phyloP scores from a whole-genome alignment of 164 flowering plant genomes.

The Sextonia rubra region DNA sequence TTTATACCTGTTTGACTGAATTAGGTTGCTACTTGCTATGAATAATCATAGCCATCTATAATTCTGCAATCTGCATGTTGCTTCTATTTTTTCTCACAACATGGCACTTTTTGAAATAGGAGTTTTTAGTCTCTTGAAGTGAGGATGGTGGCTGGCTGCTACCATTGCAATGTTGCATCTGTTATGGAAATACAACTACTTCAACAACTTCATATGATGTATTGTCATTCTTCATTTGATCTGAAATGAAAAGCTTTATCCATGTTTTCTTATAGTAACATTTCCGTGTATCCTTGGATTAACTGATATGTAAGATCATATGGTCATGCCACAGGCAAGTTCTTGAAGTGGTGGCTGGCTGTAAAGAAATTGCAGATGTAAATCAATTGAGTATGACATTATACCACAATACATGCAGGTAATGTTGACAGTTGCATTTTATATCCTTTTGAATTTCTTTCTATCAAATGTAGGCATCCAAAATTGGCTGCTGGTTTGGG shows the following conservation, averaged over 20 bases:
- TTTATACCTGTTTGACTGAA: too few species aligned
- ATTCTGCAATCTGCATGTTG: background rate
- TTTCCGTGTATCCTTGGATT: background rate
- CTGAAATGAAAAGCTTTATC: background rate
- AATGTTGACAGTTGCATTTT: slow-evolving; percentile 3
- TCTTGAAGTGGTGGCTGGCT: slow-evolving; percentile 93
- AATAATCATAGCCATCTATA: too few species aligned
- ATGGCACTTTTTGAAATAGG: background rate
- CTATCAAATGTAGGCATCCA: background rate
- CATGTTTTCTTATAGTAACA: background rate
- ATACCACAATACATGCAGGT: slow-evolving; percentile 97
- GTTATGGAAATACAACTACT: background rate
- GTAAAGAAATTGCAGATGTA: slow-evolving; percentile 63
- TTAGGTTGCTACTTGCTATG: too few species aligned
- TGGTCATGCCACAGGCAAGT: slow-evolving; percentile 66
- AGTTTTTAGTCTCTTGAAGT: background rate
- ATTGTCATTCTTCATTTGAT: background rate
- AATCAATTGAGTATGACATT: slow-evolving; percentile 59
- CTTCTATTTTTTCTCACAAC: background rate
- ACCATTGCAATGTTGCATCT: background rate
- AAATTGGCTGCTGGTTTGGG: background rate
- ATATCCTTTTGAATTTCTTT: background rate
- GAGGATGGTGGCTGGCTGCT: background rate
- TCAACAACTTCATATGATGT: too few species aligned
- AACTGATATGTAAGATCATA: background rate